Percentiles rank a stretch among this genome's conserved stretches.
Conservation (phyloP, 2,329 filamentous ascomycete species). For the Bipolaris zeicola region DNA sequence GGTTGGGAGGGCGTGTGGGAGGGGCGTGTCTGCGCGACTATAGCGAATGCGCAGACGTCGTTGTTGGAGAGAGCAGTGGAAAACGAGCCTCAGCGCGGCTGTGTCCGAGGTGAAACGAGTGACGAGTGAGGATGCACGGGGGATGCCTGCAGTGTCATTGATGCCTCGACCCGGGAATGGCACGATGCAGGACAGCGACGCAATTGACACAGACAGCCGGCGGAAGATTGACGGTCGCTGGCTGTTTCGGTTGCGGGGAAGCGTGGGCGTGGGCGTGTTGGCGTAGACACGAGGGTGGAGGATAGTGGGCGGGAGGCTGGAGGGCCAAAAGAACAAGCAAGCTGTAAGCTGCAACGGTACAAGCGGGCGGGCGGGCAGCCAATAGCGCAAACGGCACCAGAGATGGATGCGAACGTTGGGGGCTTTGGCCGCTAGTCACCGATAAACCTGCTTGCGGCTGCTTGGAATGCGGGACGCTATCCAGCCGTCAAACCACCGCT, state of each 20-base stretch:
- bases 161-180: constrained; percentile 19
- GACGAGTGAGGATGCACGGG: constrained; percentile 33
- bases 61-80: constrained; percentile 20
- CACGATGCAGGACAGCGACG: constrained; percentile 8
- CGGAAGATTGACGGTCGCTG: constrained; percentile 13
- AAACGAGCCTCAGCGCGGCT: constrained; percentile 33
- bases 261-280: constrained; percentile 10
- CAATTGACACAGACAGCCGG: constrained; percentile 17
- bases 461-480: constrained; percentile 15
- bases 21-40: constrained; percentile 15
- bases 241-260: constrained; percentile 21
- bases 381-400: constrained; percentile 17
- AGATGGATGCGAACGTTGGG: constrained; percentile 19
- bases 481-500: constrained; percentile 4
- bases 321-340: constrained; percentile 18
- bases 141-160: constrained; percentile 39
- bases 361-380: constrained; percentile 17
- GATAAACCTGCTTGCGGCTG: constrained; percentile 5
- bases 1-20: constrained; percentile 20
- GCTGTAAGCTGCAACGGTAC: constrained; percentile 5
- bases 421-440: constrained; percentile 7
- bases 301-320: constrained; percentile 6
- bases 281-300: constrained; percentile 1
- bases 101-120: constrained; percentile 36
- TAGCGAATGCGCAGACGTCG: constrained; percentile 7